A percentile compares a stretch with the other conserved stretches of the same genome.
phyloP scores from a whole-genome alignment of 2,329 filamentous ascomycete species.

The Amesomyces nigricolor region DNA sequence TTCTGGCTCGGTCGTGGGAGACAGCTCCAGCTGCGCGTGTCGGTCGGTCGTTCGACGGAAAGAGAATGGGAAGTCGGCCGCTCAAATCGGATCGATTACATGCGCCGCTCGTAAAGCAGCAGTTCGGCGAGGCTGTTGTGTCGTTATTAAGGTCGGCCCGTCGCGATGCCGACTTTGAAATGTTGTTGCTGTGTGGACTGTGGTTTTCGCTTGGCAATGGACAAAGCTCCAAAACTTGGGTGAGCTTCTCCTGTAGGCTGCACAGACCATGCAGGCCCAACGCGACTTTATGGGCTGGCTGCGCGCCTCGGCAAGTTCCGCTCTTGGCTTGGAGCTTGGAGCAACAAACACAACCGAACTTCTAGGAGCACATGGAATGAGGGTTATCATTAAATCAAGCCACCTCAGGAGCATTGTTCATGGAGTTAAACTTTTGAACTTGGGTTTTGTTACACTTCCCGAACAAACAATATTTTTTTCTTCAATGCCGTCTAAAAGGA shows the following conservation, averaged over 20 bases:
- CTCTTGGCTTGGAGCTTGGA: background rate
- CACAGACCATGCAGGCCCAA: slow-evolving; percentile 8
- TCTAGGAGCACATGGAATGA: background rate
- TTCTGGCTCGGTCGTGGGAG: background rate
- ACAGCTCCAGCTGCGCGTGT: background rate
- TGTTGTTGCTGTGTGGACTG: slow-evolving; percentile 1
- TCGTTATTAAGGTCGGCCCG: background rate
- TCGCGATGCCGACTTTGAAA: background rate
- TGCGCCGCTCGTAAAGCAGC: background rate
- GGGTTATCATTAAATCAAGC: too few species aligned
- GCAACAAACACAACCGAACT: too few species aligned
- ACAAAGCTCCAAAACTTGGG: slow-evolving; percentile 7
- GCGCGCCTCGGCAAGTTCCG: slow-evolving; percentile 22
- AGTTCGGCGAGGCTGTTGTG: background rate
- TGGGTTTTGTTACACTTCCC: too few species aligned
- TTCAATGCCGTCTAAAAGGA: too few species aligned
- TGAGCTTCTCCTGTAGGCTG: slow-evolving; percentile 1
- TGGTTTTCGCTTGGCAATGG: slow-evolving; percentile 3
- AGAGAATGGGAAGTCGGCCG: background rate
- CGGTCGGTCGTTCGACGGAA: background rate
- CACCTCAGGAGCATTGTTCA: too few species aligned
- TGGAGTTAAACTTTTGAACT: too few species aligned
- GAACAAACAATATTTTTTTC: too few species aligned
- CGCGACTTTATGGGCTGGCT: slow-evolving; percentile 21
- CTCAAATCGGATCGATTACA: slow-evolving; percentile 27